Evolutionary conservation across 345 rosid species (phyloP).

Genomic region (Gossypium anomalum): DNA sequence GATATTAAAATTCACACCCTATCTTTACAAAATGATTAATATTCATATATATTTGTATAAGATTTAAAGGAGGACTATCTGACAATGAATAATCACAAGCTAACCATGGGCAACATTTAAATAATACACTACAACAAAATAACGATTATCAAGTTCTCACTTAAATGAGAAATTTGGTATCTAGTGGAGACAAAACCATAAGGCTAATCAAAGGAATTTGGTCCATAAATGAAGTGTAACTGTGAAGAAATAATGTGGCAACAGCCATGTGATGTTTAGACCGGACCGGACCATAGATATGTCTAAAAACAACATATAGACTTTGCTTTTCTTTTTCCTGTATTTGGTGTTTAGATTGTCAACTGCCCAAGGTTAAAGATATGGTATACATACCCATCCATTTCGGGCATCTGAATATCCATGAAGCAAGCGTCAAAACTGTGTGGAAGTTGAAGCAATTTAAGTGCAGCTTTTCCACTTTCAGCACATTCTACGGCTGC

Average conservation of each 20-base stretch:
- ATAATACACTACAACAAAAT: no score
- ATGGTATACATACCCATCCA: constrained; percentile 73
- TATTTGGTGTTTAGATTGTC: background rate
- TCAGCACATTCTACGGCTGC: constrained; percentile 84
- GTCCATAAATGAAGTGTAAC: no score
- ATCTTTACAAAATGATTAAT: background rate
- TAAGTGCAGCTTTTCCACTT: constrained; percentile 77
- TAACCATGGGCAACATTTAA: no score
- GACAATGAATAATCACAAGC: background rate
- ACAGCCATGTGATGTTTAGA: no score
- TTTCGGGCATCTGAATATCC: constrained; percentile 99
- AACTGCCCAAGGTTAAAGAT: background rate
- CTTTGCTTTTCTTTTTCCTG: no score
- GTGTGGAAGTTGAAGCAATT: constrained; percentile 75
- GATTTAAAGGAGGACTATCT: background rate
- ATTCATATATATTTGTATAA: background rate
- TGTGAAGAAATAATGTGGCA: no score
- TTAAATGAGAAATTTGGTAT: no score
- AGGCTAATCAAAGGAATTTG: no score
- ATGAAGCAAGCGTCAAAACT: constrained; percentile 92
- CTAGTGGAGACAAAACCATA: no score
- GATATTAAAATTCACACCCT: background rate
- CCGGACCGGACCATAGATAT: no score
- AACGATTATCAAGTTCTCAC: no score
- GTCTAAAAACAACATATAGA: no score